Conservation (phyloP, 2,329 filamentous ascomycete species). For the Talaromyces marneffei region DNA sequence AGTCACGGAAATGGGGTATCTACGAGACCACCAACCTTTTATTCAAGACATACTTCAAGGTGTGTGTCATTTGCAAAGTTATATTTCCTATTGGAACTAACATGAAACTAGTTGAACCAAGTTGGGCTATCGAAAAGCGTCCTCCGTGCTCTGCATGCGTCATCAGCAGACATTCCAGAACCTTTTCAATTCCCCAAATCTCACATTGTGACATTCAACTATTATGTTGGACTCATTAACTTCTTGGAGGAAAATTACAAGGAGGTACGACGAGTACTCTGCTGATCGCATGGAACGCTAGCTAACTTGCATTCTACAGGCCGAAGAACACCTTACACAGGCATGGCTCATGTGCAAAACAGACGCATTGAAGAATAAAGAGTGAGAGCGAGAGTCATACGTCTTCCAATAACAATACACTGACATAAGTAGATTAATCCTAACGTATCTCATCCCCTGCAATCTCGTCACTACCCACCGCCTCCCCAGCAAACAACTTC, state of each 20-base stretch:
- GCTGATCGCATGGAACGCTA: too few species aligned
- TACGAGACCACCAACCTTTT: constrained; percentile 92
- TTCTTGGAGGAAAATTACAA: constrained; percentile 93
- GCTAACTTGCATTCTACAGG: constrained; percentile 42
- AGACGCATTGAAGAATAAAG: constrained; percentile 66
- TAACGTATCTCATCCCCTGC: constrained; percentile 92
- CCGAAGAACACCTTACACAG: constrained; percentile 71
- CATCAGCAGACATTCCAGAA: constrained; percentile 71
- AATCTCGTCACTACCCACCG: constrained; percentile 82
- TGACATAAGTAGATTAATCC: constrained; percentile 62
- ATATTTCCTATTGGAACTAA: neutral
- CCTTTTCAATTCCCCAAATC: constrained; percentile 77
- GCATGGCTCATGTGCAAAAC: constrained; percentile 79
- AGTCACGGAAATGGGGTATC: constrained; percentile 95
- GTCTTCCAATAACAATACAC: neutral
- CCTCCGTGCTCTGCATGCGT: constrained; percentile 73
- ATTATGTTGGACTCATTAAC: constrained; percentile 87
- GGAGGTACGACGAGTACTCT: constrained; percentile 48
- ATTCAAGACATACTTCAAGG: constrained; percentile 97
- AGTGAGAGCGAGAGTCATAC: constrained; percentile 54
- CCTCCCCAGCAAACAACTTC: constrained; percentile 65
- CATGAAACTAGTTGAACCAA: constrained; percentile 60
- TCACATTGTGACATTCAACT: constrained; percentile 92
- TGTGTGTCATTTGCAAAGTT: constrained; percentile 22
- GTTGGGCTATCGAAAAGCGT: constrained; percentile 87